These are phyloP conservation scores for Lactarius vividus DNA, from an alignment of 768 basidiomycete species.

Conservation along the genomic window DNA sequence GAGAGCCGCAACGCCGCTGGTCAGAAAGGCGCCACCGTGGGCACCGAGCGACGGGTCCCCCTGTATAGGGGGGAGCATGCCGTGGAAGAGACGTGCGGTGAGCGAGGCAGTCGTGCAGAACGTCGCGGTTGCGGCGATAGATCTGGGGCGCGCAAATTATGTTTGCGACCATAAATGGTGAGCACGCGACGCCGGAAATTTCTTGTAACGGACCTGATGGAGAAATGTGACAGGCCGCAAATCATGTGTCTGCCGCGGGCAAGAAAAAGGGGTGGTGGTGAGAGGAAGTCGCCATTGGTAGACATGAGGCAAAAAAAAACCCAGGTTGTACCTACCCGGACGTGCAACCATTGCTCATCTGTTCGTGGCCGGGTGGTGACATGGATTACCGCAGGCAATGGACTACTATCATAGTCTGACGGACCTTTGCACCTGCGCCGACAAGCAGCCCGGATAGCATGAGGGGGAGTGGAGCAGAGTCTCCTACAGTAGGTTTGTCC, in stretches of 20 bases:
- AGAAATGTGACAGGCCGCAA: slow-evolving; percentile 55
- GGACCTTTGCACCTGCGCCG: slow-evolving; percentile 50
- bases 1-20: slow-evolving; percentile 30
- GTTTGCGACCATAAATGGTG: slow-evolving; percentile 13
- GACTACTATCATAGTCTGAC: neutral
- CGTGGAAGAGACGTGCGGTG: slow-evolving; percentile 44
- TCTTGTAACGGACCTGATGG: slow-evolving; percentile 43
- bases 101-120: slow-evolving; percentile 51
- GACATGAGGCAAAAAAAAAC: neutral
- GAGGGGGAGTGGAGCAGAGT: slow-evolving; percentile 32
- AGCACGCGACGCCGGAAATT: neutral
- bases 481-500: slow-evolving; percentile 31
- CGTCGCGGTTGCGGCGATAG: slow-evolving; percentile 50
- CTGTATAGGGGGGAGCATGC: slow-evolving; percentile 32
- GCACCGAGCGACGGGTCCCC: slow-evolving; percentile 30
- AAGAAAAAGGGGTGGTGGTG: neutral
- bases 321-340: slow-evolving; percentile 45
- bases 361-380: neutral
- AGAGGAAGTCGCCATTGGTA: neutral
- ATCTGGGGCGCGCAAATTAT: slow-evolving; percentile 54
- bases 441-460: slow-evolving; percentile 53
- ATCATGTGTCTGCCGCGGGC: slow-evolving; percentile 56
- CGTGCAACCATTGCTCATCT: slow-evolving; percentile 63
- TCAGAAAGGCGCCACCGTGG: slow-evolving; percentile 31
- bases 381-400: neutral